Base-by-base conservation (phyloP, 495 filamentous ascomycete species). In the Penicillium lividum region DNA sequence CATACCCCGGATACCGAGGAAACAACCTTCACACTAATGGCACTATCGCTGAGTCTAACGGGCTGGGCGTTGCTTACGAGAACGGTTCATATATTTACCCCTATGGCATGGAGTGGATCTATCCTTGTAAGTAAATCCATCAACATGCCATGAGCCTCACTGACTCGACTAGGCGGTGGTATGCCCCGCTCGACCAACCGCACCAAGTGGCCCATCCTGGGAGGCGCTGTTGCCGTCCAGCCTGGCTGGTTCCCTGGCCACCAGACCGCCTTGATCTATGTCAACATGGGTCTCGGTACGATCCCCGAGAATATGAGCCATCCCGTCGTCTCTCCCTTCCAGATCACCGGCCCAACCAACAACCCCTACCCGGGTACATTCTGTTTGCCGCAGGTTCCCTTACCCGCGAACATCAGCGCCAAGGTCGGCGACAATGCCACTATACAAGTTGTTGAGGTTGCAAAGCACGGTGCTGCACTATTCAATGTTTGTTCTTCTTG, bases 211-310 rank as follows among this genome's bases (percentile, higher is more conserved):
- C 92, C 95, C 16, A 80, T 92, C 55, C 80, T 68, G 33, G 95
- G 94, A 65, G 95, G 95, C 50, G 90, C 92, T 15, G 70, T 99
- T 56, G 84, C 90, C 18, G 72, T 99, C 57, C 92, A 97, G 72
- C 90, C 95, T 6, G 89, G 95, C 64, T 99, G 95, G 95, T 97
- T 97, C 80, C 86, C 84, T 42, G 95, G 95, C 59, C 95, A 99
- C 68, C 68, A 81, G 8, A 88, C 86, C 6, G 94, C 93, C 33
- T 83, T 93, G 57, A 80, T 98, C 68, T 97, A 98, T 73, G 81
- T 99, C 74, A 99, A 99, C 79, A 77, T 99, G 48, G 95, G 95
- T 54, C 84, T 92, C 58, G 95, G 93, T 54, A 90, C 82, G 18
- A 73, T 83, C 8, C 95, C 95, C 3, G 73, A 73, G n/a, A 98